Evolutionary conservation across 495 filamentous ascomycete genomes (phyloP).

Genomic region (Poronia punctata): DNA sequence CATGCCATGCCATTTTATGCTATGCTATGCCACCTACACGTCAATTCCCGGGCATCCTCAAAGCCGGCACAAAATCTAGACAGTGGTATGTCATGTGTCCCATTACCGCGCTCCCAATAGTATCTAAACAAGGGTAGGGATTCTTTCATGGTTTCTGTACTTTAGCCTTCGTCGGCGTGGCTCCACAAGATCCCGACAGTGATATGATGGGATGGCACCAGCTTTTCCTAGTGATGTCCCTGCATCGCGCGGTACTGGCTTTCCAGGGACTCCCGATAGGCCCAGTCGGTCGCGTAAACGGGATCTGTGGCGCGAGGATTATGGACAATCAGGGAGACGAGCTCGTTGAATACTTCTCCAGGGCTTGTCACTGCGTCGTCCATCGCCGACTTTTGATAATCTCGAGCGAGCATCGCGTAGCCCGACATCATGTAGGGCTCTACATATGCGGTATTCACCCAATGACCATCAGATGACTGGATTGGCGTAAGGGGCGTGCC

Average conservation of each 20-base stretch:
- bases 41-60: too few species aligned
- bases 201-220: neutral
- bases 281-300: conserved; percentile 49
- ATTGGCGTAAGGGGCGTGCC: conserved; percentile 45
- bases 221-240: too few species aligned
- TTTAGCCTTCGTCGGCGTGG: neutral
- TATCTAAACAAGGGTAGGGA: too few species aligned
- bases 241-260: conserved; percentile 51
- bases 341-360: conserved; percentile 35
- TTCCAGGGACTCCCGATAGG: conserved; percentile 48
- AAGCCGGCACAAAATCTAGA: too few species aligned
- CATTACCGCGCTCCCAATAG: too few species aligned
- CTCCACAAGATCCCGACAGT: neutral
- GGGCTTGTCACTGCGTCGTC: conserved; percentile 27
- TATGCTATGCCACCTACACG: too few species aligned
- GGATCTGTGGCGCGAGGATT: conserved; percentile 57
- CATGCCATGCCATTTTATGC: too few species aligned
- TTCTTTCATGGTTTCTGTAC: too few species aligned
- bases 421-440: conserved; percentile 70
- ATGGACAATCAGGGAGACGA: conserved; percentile 29
- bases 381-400: conserved; percentile 39
- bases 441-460: conserved; percentile 34
- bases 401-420: conserved; percentile 50
- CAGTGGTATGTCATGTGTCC: too few species aligned
- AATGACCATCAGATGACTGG: conserved; percentile 44